Evolutionary conservation across 805 yeast species (phyloP).

Genomic region (Sugiyamaella mastotermitis): DNA sequence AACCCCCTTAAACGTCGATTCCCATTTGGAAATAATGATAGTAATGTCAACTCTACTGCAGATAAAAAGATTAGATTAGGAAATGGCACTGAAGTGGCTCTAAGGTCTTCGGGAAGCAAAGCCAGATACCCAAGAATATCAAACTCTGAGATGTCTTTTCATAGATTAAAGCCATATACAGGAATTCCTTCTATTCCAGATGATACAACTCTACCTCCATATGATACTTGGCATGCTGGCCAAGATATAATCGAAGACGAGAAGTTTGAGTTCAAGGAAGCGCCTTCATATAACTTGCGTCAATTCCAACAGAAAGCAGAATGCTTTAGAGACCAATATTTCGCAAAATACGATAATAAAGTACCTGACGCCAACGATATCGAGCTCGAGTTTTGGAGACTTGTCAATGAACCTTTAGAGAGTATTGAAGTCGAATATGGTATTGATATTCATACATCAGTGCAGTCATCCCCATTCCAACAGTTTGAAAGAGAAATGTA

Average conservation of each 20-base stretch:
- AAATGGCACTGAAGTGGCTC: conserved; percentile 9
- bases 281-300: conserved; percentile 48
- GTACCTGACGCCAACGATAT: conserved; percentile 31
- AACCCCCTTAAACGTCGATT: neutral
- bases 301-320: conserved; percentile 55
- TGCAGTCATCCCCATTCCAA: conserved; percentile 73
- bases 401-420: conserved; percentile 34
- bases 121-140: conserved; percentile 5
- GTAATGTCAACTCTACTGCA: conserved; percentile 4
- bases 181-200: conserved; percentile 10
- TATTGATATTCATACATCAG: conserved; percentile 70
- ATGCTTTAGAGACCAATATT: conserved; percentile 29
- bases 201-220: conserved; percentile 14
- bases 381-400: conserved; percentile 67
- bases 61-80: conserved; percentile 10
- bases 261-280: conserved; percentile 34
- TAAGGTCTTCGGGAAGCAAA: neutral
- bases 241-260: conserved; percentile 36
- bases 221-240: conserved; percentile 38
- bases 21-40: neutral
- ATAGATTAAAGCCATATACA: conserved; percentile 10
- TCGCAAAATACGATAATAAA: conserved; percentile 4
- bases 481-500: conserved; percentile 29
- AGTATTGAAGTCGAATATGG: conserved; percentile 69
- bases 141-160: conserved; percentile 29